Conservation (phyloP, 257 asterid species). For the Oldenlandia corymbosa region DNA sequence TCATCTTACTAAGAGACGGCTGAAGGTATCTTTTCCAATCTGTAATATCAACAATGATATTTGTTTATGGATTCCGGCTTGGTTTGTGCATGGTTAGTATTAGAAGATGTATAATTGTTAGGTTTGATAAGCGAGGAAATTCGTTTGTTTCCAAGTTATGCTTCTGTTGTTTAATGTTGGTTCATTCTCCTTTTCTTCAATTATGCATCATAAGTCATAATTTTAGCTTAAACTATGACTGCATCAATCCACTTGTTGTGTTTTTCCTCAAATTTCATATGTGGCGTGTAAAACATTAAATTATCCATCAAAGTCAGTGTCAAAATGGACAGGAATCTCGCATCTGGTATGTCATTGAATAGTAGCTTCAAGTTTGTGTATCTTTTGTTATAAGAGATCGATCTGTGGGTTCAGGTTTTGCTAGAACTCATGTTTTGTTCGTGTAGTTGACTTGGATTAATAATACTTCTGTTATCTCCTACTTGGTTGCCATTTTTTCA, state of each 20-base stretch:
- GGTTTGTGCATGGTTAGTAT: background rate
- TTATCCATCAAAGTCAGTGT: background rate
- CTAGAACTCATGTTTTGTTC: background rate
- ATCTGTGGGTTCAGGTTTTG: background rate
- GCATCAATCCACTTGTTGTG: background rate
- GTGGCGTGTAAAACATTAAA: no score
- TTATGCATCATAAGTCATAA: background rate
- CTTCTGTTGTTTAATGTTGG: background rate
- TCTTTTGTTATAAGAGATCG: background rate
- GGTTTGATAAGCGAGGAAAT: background rate
- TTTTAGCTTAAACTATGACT: background rate
- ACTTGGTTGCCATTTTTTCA: background rate
- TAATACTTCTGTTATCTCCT: slow-evolving; percentile 1
- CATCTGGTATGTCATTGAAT: background rate
- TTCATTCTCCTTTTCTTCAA: background rate
- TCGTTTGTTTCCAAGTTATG: background rate
- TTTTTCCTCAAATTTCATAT: background rate
- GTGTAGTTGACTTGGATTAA: background rate
- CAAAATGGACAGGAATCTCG: background rate
- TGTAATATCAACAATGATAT: background rate
- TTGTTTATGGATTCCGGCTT: background rate
- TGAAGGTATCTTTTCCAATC: slow-evolving; percentile 33
- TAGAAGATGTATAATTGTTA: background rate
- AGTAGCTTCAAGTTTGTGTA: background rate
- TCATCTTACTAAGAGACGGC: slow-evolving; percentile 82